Evolutionary conservation across 805 yeast genomes (phyloP).

Genomic region (Vanderwaltozyma polyspora): DNA sequence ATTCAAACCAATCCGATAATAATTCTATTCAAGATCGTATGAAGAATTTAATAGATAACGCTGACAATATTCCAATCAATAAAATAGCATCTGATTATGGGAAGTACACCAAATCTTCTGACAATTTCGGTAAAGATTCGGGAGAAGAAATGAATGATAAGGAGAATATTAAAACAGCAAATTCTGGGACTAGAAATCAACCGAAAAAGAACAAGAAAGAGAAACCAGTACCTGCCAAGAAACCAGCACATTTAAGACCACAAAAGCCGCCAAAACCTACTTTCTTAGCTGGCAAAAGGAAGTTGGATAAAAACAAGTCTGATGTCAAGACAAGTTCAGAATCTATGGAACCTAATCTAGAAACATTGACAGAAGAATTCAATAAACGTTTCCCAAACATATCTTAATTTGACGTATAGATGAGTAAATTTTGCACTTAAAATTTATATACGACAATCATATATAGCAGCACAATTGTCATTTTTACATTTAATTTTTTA

Average conservation of each 20-base stretch:
- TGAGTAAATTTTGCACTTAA: too few species aligned
- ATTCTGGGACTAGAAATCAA: too few species aligned
- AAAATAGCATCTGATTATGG: constrained; percentile 80
- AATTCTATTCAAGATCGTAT: constrained; percentile 45
- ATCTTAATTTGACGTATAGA: too few species aligned
- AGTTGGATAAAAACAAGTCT: neutral
- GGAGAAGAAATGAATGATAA: neutral
- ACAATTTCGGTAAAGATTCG: neutral
- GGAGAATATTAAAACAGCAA: neutral
- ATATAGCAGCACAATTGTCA: too few species aligned
- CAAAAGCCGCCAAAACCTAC: constrained; percentile 37
- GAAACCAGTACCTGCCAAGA: constrained; percentile 41
- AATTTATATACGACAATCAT: too few species aligned
- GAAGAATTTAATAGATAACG: constrained; percentile 33
- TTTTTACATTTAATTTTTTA: too few species aligned
- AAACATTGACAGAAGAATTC: constrained; percentile 32
- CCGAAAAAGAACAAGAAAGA: constrained; percentile 9
- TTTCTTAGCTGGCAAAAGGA: constrained; percentile 3
- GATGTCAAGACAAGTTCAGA: neutral
- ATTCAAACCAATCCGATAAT: constrained; percentile 11
- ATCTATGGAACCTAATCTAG: neutral
- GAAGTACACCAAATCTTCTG: constrained; percentile 40
- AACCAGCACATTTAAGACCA: constrained; percentile 29
- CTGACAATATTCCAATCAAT: constrained; percentile 8
- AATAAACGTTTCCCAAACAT: constrained; percentile 52